A percentile compares a stretch with the other conserved stretches of the same genome.
phyloP scores from a whole-genome alignment of 148 eudicot genomes.

The Nepenthes gracilis region DNA sequence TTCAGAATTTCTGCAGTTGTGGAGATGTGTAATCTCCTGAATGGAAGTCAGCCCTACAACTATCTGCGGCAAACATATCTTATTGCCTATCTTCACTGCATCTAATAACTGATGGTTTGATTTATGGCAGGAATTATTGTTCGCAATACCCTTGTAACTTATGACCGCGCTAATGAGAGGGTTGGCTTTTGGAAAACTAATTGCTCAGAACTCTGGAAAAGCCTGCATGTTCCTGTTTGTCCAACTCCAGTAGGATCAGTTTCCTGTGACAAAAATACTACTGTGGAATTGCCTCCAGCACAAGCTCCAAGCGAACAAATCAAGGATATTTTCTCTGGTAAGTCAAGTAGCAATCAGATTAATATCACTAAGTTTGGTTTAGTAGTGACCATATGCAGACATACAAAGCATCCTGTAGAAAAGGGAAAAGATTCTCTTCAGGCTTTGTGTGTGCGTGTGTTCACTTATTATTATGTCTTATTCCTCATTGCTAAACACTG shows the following conservation, averaged over 20 bases:
- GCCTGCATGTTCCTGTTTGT: constrained; percentile 19
- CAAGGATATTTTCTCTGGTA: constrained; percentile 21
- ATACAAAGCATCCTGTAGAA: too few species aligned
- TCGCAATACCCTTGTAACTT: constrained; percentile 56
- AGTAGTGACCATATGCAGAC: not conserved
- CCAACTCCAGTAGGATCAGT: constrained; percentile 22
- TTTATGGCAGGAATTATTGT: constrained; percentile 45
- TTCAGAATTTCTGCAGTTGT: too few species aligned
- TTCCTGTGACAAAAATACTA: constrained; percentile 17
- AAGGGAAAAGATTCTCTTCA: too few species aligned
- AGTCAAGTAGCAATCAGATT: not conserved
- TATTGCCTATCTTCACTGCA: not conserved
- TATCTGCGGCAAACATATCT: too few species aligned
- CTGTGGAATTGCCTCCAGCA: constrained; percentile 22
- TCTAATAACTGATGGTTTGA: not conserved
- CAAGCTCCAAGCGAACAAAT: constrained; percentile 14
- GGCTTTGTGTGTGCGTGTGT: too few species aligned
- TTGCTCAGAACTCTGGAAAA: constrained; percentile 59
- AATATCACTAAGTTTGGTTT: not conserved
- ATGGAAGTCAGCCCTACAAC: too few species aligned
- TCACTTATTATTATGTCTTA: too few species aligned
- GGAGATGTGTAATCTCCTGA: too few species aligned
- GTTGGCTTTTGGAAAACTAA: constrained; percentile 68
- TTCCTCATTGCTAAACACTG: too few species aligned
- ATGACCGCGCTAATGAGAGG: constrained; percentile 53